A percentile compares a stretch with the other conserved stretches of the same genome.
Conservation (phyloP, 192 early-diverging fungal genomes). For the Entomortierella lignicola region DNA sequence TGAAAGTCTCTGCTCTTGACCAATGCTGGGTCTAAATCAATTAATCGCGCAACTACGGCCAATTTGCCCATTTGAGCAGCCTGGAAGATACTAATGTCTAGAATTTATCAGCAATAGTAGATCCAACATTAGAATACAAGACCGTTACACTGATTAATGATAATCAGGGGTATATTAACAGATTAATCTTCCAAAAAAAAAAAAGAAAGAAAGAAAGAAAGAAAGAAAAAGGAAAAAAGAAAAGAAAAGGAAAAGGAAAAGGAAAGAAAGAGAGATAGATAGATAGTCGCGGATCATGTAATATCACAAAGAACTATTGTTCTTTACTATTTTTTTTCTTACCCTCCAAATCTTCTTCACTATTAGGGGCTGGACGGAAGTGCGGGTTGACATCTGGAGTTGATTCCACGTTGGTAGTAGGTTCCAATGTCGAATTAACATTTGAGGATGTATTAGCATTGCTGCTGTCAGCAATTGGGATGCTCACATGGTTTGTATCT, state of each 20-base stretch:
- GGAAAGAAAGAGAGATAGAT: background rate
- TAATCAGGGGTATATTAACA: background rate
- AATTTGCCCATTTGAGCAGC: conserved; percentile 81
- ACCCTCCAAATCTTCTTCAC: conserved; percentile 47
- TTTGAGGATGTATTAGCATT: background rate
- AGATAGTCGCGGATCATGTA: too few species aligned
- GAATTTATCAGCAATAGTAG: background rate
- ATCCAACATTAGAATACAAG: background rate
- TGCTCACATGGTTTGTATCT: background rate
- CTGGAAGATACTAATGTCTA: conserved; percentile 68
- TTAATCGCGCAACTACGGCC: conserved; percentile 59
- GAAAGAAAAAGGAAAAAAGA: too few species aligned
- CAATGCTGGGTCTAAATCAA: conserved; percentile 65
- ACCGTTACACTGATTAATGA: background rate
- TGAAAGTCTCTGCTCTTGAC: conserved; percentile 72
- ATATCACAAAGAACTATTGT: too few species aligned
- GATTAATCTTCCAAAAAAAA: background rate
- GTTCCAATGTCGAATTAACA: background rate
- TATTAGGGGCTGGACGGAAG: conserved; percentile 35
- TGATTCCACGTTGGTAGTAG: background rate
- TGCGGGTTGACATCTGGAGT: conserved; percentile 42
- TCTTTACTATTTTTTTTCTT: background rate
- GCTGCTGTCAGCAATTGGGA: background rate
- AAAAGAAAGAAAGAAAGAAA: too few species aligned
- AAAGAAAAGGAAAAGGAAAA: too few species aligned